Conservation (phyloP, 2,329 filamentous ascomycete genomes). For the Calonectria ilicicola region DNA sequence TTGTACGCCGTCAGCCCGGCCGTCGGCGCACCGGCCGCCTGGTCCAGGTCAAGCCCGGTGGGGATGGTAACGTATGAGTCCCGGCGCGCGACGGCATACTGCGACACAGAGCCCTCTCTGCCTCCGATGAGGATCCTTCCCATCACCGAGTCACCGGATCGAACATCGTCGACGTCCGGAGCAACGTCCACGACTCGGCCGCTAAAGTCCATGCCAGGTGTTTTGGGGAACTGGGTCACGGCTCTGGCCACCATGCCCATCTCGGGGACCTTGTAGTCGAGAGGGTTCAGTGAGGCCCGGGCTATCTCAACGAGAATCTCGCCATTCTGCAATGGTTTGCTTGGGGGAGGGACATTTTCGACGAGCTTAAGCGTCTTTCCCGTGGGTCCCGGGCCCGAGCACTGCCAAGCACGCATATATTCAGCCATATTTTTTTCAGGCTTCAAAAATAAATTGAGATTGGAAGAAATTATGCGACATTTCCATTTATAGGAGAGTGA, state of each 20-base stretch:
- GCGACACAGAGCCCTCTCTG: conserved; percentile 55
- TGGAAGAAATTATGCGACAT: not conserved
- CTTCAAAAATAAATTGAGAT: not conserved
- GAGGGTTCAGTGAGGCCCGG: conserved; percentile 59
- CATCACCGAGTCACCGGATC: conserved; percentile 57
- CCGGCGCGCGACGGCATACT: conserved; percentile 53
- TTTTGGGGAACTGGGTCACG: conserved; percentile 52
- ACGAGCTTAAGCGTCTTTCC: conserved; percentile 39
- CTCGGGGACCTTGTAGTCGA: conserved; percentile 62
- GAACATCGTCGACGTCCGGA: conserved; percentile 43
- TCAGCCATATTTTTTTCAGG: conserved; percentile 30
- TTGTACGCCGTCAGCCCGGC: conserved; percentile 63
- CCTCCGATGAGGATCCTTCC: conserved; percentile 48
- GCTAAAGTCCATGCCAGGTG: conserved; percentile 62
- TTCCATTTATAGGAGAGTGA: not conserved
- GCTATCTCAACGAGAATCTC: conserved; percentile 58
- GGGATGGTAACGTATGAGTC: conserved; percentile 54
- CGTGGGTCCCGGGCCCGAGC: conserved; percentile 40
- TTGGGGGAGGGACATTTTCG: conserved; percentile 31
- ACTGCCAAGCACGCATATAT: conserved; percentile 47
- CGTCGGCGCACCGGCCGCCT: conserved; percentile 57
- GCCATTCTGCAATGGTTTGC: conserved; percentile 36
- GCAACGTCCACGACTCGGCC: conserved; percentile 58
- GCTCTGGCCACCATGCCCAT: conserved; percentile 51
- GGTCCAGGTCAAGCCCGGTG: conserved; percentile 51